Base-by-base conservation (phyloP, 331 rosid species). In the Stylosanthes scabra region DNA sequence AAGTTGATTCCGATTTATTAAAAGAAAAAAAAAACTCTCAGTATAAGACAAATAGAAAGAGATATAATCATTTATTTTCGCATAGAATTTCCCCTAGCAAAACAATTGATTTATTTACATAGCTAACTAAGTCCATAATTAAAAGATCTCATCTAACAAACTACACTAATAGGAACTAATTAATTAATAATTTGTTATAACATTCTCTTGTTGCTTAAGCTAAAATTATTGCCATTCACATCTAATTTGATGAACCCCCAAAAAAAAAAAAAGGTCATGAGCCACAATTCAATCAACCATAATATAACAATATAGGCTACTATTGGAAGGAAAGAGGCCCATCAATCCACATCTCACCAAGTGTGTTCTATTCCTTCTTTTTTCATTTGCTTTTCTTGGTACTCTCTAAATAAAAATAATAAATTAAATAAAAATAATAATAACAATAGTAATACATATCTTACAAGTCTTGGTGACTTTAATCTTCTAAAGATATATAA, bases 141-240 rank as follows among this genome's bases (percentile, higher is more conserved):
- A 20, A 20, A 20, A 20, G 0, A 20, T 20, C 25, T 1, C 25
- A 20, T 20, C 25, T 20, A 20, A 20, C 25, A 20, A 20, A 20
- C 25, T 20, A 20, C 25, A 20, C 25, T 20, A 20, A 20, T 20
- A 20, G 25, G 25, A 0, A 20, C 39, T 34, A 34, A 3, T 0
- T 34, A 4, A 34, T 34, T 34, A 34, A 34, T 0, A 39, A 44
- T 69, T 41, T 12, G 41, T 20, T 15, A 10, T 41, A 54, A 54
- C 41, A 45, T 37, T 74, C 69, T 68, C 83, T 80, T 81, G 10
- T n/a, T 34, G 41, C 65, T 39, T 51, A 82, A 84, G 87, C 75
- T 79, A 83, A 55, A 59, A 76, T 80, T 58, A 60, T 81, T 64
- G 63, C 51, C 62, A 62, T 75, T 77, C 39, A 20, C 60, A 57